Evolutionary conservation across 2,329 filamentous ascomycete genomes (phyloP).

Genomic region (Colletotrichum neosansevieriae): DNA sequence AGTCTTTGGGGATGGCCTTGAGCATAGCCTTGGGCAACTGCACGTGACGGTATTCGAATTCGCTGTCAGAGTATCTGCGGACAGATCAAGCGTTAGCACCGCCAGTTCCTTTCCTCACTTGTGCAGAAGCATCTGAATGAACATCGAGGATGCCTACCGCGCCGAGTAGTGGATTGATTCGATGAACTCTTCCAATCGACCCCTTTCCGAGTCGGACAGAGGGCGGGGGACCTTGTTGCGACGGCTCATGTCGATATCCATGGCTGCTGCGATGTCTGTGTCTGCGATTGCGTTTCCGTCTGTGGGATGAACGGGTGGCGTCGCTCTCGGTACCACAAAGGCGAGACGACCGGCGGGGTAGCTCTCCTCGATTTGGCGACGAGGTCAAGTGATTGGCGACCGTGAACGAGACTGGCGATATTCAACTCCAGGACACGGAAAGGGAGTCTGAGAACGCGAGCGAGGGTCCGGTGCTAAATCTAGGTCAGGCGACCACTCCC

Average conservation of each 20-base stretch:
- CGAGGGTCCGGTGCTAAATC: conserved; percentile 17
- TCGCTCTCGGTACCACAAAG: conserved; percentile 33
- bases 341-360: conserved; percentile 28
- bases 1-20: conserved; percentile 94
- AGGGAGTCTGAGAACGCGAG: conserved; percentile 25
- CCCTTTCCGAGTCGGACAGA: conserved; percentile 83
- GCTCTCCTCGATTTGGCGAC: conserved; percentile 7
- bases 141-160: conserved; percentile 65
- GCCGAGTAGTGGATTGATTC: conserved; percentile 96
- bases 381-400: conserved; percentile 22
- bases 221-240: conserved; percentile 89
- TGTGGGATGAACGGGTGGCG: conserved; percentile 32
- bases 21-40: conserved; percentile 98
- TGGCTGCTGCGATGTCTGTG: conserved; percentile 40
- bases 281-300: conserved; percentile 15
- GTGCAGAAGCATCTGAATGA: conserved; percentile 7
- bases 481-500: conserved; percentile 36
- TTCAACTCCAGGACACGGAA: conserved; percentile 14
- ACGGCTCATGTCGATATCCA: conserved; percentile 81
- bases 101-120: not conserved
- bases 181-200: conserved; percentile 88
- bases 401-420: conserved; percentile 20
- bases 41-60: conserved; percentile 97
- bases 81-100: conserved; percentile 9
- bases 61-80: conserved; percentile 87